A percentile compares a stretch with the other conserved stretches of the same genome.
Conservation (phyloP, 2,329 filamentous ascomycete genomes). For the Parastagonospora nodorum region DNA sequence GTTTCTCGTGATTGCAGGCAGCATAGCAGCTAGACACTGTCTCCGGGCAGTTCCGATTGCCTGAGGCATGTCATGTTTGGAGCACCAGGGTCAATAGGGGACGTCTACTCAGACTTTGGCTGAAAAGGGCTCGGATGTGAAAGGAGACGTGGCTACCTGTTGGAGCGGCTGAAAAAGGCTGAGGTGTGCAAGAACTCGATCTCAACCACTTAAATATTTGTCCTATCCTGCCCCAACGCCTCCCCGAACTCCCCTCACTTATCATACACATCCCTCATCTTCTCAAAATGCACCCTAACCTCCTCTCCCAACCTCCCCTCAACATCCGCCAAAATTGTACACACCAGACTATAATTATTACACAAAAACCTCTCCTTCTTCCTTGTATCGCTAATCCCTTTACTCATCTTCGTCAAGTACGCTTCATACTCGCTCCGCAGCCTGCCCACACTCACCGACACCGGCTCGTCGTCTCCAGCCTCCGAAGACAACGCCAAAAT, state of each 20-base stretch:
- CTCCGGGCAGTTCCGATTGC: too few relatives aligned
- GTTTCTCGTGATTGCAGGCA: too few relatives aligned
- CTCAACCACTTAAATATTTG: too few relatives aligned
- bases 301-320: constrained; percentile 75
- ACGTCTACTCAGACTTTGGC: too few relatives aligned
- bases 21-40: too few relatives aligned
- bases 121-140: too few relatives aligned
- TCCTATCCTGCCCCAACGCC: too few relatives aligned
- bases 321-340: constrained; percentile 80
- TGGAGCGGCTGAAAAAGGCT: background rate
- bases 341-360: constrained; percentile 94
- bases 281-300: constrained; percentile 75
- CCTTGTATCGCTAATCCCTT: constrained; percentile 74
- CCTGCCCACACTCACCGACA: constrained; percentile 77
- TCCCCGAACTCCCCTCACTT: constrained; percentile 12
- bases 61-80: too few relatives aligned
- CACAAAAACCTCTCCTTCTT: constrained; percentile 88
- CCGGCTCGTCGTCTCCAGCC: constrained; percentile 91
- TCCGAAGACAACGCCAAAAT: constrained; percentile 84
- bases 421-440: constrained; percentile 81
- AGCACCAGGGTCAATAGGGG: too few relatives aligned
- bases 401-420: constrained; percentile 78
- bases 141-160: too few relatives aligned
- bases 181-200: background rate
- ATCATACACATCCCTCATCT: constrained; percentile 53